Conservation (phyloP, 306 rosid species). For the Cicer pinnatifidum region DNA sequence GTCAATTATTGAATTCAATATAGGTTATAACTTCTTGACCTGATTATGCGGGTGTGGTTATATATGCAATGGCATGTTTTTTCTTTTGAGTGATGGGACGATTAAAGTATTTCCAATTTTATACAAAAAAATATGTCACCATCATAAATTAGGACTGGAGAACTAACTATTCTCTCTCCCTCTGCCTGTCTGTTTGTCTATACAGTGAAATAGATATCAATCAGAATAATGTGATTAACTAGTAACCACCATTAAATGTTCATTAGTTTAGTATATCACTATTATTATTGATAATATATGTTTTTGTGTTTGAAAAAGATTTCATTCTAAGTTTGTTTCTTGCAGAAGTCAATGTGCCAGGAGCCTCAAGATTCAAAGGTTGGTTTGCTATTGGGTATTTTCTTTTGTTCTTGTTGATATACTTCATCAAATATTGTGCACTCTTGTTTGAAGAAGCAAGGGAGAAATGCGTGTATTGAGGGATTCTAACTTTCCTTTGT, state of each 20-base stretch:
- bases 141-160: neutral
- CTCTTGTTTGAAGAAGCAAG: slow-evolving; percentile 6
- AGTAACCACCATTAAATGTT: neutral
- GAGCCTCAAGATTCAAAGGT: slow-evolving; percentile 83
- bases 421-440: slow-evolving; percentile 14
- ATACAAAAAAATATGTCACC: neutral
- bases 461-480: slow-evolving; percentile 7
- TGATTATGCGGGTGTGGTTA: neutral
- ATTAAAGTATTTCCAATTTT: slow-evolving; percentile 1
- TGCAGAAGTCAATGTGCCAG: slow-evolving; percentile 82
- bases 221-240: slow-evolving; percentile 11
- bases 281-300: neutral
- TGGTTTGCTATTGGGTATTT: slow-evolving; percentile 37
- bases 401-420: slow-evolving; percentile 39
- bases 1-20: slow-evolving; percentile 12
- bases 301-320: neutral
- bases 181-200: neutral
- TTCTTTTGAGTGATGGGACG: neutral
- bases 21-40: neutral
- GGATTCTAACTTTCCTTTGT: slow-evolving; percentile 15
- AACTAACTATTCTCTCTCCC: neutral
- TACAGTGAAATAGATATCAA: slow-evolving; percentile 1
- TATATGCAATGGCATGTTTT: slow-evolving; percentile 10
- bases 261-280: slow-evolving; percentile 5
- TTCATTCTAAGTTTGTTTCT: slow-evolving; percentile 42